phyloP scores from a whole-genome alignment of 2,329 filamentous ascomycete species.

The Fusarium mundagurra region DNA sequence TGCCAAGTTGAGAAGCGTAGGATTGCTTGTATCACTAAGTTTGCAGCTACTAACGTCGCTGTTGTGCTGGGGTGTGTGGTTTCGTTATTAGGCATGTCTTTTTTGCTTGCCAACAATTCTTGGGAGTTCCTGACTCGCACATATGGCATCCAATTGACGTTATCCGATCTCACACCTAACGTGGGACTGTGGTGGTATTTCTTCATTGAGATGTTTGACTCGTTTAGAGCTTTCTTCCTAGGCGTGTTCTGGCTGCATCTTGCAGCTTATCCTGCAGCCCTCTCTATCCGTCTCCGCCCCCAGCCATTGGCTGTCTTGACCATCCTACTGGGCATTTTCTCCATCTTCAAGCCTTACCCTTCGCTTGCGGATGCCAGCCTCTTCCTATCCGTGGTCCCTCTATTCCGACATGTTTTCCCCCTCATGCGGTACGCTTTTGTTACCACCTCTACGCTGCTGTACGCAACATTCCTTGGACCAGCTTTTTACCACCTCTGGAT shows the following conservation, averaged over 20 bases:
- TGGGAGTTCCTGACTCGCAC: conserved; percentile 91
- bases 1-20: conserved; percentile 54
- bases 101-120: conserved; percentile 76
- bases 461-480: conserved; percentile 87
- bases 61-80: conserved; percentile 66
- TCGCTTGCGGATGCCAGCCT: conserved; percentile 90
- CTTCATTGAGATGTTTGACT: conserved; percentile 99
- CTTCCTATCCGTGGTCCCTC: conserved; percentile 82
- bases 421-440: conserved; percentile 95
- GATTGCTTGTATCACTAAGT: conserved; percentile 54
- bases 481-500: conserved; percentile 99
- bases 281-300: conserved; percentile 82
- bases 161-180: conserved; percentile 94
- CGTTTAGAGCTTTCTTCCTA: conserved; percentile 95
- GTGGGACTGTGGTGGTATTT: conserved; percentile 99
- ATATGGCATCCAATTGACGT: conserved; percentile 90
- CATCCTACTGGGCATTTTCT: conserved; percentile 87
- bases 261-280: conserved; percentile 85
- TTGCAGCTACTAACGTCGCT: conserved; percentile 63
- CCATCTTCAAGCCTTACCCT: conserved; percentile 97
- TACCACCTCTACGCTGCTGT: conserved; percentile 82
- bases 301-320: conserved; percentile 89
- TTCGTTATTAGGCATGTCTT: conserved; percentile 76
- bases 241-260: conserved; percentile 98
- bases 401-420: conserved; percentile 93